Base-by-base conservation (phyloP, 2,329 filamentous ascomycete species). In the Calycina herbarum region DNA sequence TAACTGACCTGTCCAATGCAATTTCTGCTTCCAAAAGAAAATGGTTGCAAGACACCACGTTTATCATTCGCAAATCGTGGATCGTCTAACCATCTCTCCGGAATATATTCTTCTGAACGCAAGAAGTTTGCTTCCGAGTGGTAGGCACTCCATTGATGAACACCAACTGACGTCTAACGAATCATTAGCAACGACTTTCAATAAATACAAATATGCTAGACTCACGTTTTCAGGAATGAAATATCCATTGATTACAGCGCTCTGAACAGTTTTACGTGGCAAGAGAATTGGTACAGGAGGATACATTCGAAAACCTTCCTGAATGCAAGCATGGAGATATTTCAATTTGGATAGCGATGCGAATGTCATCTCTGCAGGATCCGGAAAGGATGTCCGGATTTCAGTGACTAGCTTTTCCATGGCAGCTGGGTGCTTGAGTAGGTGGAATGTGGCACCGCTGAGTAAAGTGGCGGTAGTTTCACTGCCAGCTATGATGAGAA, bases 371-470 rank as follows among this genome's bases (percentile, higher is more conserved):
- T 64, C 61, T 4, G 56, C 35, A 24, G 73, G 70, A 17, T 69
- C 73, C n/a, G 56, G 66, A 68, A 82, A 83, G 0, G 76, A 64
- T 6, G 68, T 65, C 3, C 80, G 77, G 5, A 83, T 72, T 67
- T 85, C 82, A 0, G 73, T 67, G 4, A 72, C 73, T 3, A 85
- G 73, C 35, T 75, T 78, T 3, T 48, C 27, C 4, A 57, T 13
- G 7, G 29, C 20, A 3, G 56, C n/a, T n/a, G 61, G 78, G 29
- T 81, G 82, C 68, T 84, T 82, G 5, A 92, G 82, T 5, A 92
- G 78, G 70, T 89, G 86, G 15, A 54, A 67, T 66, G n/a, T 69
- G 35, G 64, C 64, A 13, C 73, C 73, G n/a, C 67, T 67, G 31
- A 75, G 56, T 6, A 74, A 64, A 1, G 73, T 76, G 0, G 76